Evolutionary conservation across 1,139 yeast species (phyloP), one percentile per base, ranked within the genome.

Genomic region (Saccharomyces hybrid): DNA sequence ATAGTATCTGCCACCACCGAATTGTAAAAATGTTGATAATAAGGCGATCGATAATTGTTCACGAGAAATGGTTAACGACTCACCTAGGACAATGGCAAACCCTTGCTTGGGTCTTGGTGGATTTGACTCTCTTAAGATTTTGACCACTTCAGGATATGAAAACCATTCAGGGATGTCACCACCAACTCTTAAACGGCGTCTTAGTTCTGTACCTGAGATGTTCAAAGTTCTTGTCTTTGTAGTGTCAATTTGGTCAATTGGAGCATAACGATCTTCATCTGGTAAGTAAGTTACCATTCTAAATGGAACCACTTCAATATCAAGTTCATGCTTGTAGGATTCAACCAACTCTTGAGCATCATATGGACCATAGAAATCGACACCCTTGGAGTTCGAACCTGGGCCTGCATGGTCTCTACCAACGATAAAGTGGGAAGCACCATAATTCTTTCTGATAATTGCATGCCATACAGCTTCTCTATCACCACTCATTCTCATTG

Each of bases 361-460:
- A 70, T 91, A 91, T 26, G 98, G 97, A 26, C 98, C 98, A 69
- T 91, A 93, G 75, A 91, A 91, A 61, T 90, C 97, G 51, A 82
- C 91, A 58, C 98, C 98, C 70, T 86, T 78, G 54, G 97, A 89
- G 80, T 91, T 91, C 63, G 81, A 80, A 63, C 98, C 98, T 28
- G 98, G 98, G 58, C 98, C 98, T 56, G 97, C 97, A 70, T 91
- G 98, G 73, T 91, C 97, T 77, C 99, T 85, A 58, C 99, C 98
- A 54, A 91, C 97, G 68, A 93, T 93, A 75, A 91, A 91, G 73
- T 91, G 98, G 55, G 96, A 88, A 54, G 96, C 97, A 70, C 98
- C 98, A 71, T 86, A 90, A 75, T 91, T 91, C 78, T 90, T 88
- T 75, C 98, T 86, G 70, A 91, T 91, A 69, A 91, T 86, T 27